Base-by-base conservation (phyloP, 116 monocot species). In the Phalaenopsis hybrid region DNA sequence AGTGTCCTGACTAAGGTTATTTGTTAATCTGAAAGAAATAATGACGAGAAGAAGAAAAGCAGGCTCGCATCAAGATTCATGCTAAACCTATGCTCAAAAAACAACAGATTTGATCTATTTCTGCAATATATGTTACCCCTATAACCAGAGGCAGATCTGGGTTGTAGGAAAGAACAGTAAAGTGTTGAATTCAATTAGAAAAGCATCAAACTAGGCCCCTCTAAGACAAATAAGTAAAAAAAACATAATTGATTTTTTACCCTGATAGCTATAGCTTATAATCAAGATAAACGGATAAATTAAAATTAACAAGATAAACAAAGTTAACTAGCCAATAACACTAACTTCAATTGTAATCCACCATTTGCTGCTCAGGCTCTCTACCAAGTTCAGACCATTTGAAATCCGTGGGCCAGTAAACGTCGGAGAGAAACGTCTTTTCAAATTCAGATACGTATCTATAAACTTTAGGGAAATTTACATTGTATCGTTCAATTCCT, bases 51-150 rank as follows among this genome's bases (percentile, higher is more conserved):
- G 28, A 0, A 77, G 28, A n/a, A n/a, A n/a, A 31, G 0, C 72
- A 37, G 37, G 1, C 37, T 55, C 55, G 5, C 31, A 15, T 15
- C 11, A 23, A 23, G 21, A 72, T 72, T 72, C 25, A 72, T 37
- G 37, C 37, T 0, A 72, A 37, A 33, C 23, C 15, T 70, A 70
- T 0, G 72, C 37, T 34, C 9, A 23, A 31, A 34, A 50, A 44
- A 44, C 44, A 75, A 45, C 8, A 75, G 13, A 75, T 75, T 75
- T 75, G 46, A 75, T 45, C 46, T 75, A 41, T 46, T 75, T n/a
- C 46, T n/a, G 20, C 20, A 75, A 10, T n/a, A 8, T 12, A 75
- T 45, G 20, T 75, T 20, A 46, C 45, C 1, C 9, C 33, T 45
- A n/a, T 46, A 20, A n/a, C 15, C 46, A 46, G n/a, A 46, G 8